These are phyloP conservation scores for Ustilago vetiveriae DNA, from an alignment of 1,284 basidiomycete genomes.

Conservation along the genomic window DNA sequence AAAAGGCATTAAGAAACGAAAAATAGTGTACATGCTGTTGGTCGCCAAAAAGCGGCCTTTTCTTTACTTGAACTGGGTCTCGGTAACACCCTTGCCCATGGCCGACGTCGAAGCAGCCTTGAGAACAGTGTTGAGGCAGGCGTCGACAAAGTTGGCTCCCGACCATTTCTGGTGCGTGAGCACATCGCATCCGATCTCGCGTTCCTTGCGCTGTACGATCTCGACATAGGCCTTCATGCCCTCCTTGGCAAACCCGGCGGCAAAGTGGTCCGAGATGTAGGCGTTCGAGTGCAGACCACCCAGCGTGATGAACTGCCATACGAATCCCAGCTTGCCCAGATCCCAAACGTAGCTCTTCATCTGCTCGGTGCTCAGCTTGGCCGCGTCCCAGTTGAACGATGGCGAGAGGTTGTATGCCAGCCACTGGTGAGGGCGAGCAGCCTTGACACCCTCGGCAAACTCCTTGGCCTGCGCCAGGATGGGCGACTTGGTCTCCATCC, in stretches of 20 bases:
- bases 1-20: background rate
- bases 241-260: constrained; percentile 82
- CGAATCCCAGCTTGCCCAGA: constrained; percentile 89
- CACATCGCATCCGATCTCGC: constrained; percentile 69
- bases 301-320: constrained; percentile 98
- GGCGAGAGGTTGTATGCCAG: constrained; percentile 67
- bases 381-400: constrained; percentile 70
- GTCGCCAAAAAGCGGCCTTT: background rate
- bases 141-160: constrained; percentile 91
- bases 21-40: constrained; percentile 18
- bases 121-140: constrained; percentile 89
- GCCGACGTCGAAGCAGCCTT: constrained; percentile 94
- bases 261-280: constrained; percentile 94
- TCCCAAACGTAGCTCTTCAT: constrained; percentile 94
- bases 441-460: constrained; percentile 74
- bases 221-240: constrained; percentile 75
- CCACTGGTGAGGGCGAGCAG: constrained; percentile 63
- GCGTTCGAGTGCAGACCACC: constrained; percentile 96
- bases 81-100: constrained; percentile 93
- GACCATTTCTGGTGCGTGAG: constrained; percentile 77
- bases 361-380: constrained; percentile 80
- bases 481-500: constrained; percentile 90
- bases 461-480: constrained; percentile 91
- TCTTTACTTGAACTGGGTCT: constrained; percentile 77
- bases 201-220: constrained; percentile 70